Evolutionary conservation across 305 asterid genomes (phyloP).

Genomic region (Fraxinus sp.): DNA sequence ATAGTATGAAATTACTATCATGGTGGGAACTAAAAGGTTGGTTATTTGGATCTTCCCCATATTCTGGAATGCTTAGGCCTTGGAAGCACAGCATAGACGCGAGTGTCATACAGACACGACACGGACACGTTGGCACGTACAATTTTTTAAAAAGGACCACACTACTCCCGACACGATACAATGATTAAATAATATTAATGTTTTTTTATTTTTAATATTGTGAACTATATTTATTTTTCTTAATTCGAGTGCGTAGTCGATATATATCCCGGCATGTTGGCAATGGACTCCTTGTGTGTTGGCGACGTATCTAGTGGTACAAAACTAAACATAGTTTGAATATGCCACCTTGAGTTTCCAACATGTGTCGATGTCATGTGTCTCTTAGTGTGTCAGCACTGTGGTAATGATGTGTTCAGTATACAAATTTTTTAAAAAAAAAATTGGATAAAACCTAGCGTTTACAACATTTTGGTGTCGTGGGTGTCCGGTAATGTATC

Average conservation of each 20-base stretch:
- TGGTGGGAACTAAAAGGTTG: background rate
- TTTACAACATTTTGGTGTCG: background rate
- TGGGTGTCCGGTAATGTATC: background rate
- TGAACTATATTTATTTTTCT: background rate
- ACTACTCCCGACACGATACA: background rate
- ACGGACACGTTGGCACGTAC: background rate
- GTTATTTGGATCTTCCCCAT: background rate
- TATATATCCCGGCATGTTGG: background rate
- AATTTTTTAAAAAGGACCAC: background rate
- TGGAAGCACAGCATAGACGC: background rate
- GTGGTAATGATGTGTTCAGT: background rate
- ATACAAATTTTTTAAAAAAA: background rate
- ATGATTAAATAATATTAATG: background rate
- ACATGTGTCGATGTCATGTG: background rate
- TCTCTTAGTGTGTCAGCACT: background rate
- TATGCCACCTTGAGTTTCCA: background rate
- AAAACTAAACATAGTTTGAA: background rate
- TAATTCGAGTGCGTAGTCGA: background rate
- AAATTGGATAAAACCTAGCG: background rate
- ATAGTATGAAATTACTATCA: background rate
- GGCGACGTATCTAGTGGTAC: background rate
- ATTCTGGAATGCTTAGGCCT: background rate
- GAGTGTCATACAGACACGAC: background rate
- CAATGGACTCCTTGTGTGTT: background rate
- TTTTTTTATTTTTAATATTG: background rate